phyloP scores from a whole-genome alignment of 495 filamentous ascomycete species.

The Umbilicaria muhlenbergii region DNA sequence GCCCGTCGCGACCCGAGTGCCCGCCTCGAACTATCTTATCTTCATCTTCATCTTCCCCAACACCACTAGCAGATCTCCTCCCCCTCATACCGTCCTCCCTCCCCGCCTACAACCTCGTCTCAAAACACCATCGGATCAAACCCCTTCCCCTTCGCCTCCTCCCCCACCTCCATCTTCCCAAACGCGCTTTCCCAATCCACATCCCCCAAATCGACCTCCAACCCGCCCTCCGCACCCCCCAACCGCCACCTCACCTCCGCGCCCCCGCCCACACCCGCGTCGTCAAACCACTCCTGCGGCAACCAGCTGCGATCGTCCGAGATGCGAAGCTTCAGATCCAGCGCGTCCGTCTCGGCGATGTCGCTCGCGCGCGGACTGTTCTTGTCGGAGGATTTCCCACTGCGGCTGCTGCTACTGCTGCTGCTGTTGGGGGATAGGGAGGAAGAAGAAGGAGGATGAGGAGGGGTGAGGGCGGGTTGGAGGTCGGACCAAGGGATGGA shows the following conservation, averaged over 20 bases:
- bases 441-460: not conserved
- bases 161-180: slow-evolving; percentile 18
- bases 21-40: no score
- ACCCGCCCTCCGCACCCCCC: not conserved
- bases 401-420: not conserved
- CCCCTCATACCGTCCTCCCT: no score
- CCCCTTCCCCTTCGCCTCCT: slow-evolving; percentile 11
- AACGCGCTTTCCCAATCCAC: slow-evolving; percentile 16
- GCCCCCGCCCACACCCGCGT: slow-evolving; percentile 2
- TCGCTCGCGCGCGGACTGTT: slow-evolving; percentile 14
- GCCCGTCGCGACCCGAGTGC: no score
- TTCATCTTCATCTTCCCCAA: no score
- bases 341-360: slow-evolving; percentile 7
- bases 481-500: slow-evolving; percentile 26
- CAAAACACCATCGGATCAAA: no score
- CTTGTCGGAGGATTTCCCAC: slow-evolving; percentile 3
- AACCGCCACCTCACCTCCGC: slow-evolving; percentile 1
- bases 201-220: slow-evolving; percentile 7
- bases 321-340: slow-evolving; percentile 11
- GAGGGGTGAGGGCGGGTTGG: slow-evolving; percentile 11
- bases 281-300: slow-evolving; percentile 19
- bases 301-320: slow-evolving; percentile 15
- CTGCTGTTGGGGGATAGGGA: not conserved
- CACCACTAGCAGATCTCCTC: no score
- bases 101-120: no score